Evolutionary conservation across 164 flowering plant species (phyloP).

Genomic region (Magnolia changhungtana): DNA sequence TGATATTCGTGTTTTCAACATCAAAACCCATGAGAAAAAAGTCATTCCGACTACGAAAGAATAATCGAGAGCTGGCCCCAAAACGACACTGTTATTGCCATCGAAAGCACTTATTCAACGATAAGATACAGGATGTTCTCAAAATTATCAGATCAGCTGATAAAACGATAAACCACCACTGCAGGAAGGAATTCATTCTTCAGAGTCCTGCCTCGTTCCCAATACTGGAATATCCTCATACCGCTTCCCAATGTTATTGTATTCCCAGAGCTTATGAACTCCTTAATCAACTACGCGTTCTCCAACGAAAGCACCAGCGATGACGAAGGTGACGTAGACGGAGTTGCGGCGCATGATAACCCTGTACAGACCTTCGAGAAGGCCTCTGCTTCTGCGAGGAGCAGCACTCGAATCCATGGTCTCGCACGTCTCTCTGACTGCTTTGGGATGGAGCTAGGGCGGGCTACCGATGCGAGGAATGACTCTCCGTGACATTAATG

Average conservation of each 20-base stretch:
- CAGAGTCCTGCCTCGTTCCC: slow-evolving; percentile 8
- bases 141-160: neutral
- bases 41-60: neutral
- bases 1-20: neutral
- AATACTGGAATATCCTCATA: slow-evolving; percentile 12
- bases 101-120: neutral
- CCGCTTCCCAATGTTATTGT: slow-evolving; percentile 59
- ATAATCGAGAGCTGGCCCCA: neutral
- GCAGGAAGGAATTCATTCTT: neutral
- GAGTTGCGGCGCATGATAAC: slow-evolving; percentile 77
- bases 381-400: slow-evolving; percentile 39
- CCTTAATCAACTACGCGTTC: slow-evolving; percentile 88
- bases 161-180: neutral
- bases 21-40: neutral
- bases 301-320: slow-evolving; percentile 75
- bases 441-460: neutral
- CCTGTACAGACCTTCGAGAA: slow-evolving; percentile 60
- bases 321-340: slow-evolving; percentile 74
- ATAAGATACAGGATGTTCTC: neutral
- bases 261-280: slow-evolving; percentile 67
- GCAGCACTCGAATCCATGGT: slow-evolving; percentile 34
- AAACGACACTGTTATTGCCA: neutral
- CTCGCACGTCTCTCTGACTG: neutral
- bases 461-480: neutral
- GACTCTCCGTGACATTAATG: no score